These are phyloP conservation scores for Schoenoplectus tabernaemontani DNA, from an alignment of 202 grass and related monocot genomes.

Conservation along the genomic window DNA sequence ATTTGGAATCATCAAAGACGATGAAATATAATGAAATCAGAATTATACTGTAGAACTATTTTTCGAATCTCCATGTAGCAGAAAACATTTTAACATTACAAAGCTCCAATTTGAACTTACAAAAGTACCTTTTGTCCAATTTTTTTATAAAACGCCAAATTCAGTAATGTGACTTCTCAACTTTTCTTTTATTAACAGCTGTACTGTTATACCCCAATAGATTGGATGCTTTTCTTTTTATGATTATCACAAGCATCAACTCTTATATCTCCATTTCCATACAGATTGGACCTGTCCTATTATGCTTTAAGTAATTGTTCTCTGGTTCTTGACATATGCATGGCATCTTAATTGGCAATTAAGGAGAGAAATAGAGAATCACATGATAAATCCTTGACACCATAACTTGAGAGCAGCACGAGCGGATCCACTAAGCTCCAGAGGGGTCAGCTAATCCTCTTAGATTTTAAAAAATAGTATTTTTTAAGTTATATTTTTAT, in stretches of 20 bases:
- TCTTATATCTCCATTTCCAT: slow-evolving; percentile 4
- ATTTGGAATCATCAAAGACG: not conserved
- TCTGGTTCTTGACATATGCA: not conserved
- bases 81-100: not conserved
- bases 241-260: slow-evolving; percentile 1
- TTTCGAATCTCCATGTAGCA: not conserved
- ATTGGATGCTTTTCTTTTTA: not conserved
- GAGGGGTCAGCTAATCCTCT: too few relatives aligned
- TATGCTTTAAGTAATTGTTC: not conserved
- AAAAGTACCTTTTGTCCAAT: not conserved
- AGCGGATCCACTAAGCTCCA: too few relatives aligned
- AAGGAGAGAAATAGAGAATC: not conserved
- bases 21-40: not conserved
- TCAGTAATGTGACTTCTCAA: not conserved
- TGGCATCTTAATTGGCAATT: not conserved
- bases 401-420: not conserved
- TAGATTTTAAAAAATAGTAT: too few relatives aligned
- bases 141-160: not conserved
- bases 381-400: not conserved
- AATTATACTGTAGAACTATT: too few relatives aligned
- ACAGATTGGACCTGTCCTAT: not conserved
- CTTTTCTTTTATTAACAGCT: not conserved
- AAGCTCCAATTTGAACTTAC: not conserved
- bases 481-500: too few relatives aligned
- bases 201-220: not conserved